Evolutionary conservation across 1,284 basidiomycete species (phyloP), one percentile per base, ranked within the genome.

Genomic region (Cutaneotrichosporon sp.): DNA sequence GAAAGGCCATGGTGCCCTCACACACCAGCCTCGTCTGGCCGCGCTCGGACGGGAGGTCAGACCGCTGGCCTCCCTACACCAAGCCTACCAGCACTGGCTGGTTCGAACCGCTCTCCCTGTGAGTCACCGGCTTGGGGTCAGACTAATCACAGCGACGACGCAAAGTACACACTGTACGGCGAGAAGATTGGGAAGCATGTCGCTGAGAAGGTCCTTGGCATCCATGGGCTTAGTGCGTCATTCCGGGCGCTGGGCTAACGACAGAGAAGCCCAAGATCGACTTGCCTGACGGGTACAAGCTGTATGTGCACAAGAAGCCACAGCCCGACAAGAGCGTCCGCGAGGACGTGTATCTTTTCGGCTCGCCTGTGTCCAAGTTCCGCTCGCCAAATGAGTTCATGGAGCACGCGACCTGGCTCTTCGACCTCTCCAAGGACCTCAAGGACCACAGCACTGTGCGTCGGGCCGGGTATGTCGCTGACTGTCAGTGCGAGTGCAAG

Each of bases 401-500:
- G 2, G 65, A 62, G 0, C 77, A 79, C 57, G 75, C 71, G 0
- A 64, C 62, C 2, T 79, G 75, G 75, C 65, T 79, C 2, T 70
- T 77, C 57, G 72, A 77, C 62, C 67, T 67, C 2, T 56, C 49
- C 18, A 67, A 60, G 60, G 56, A 68, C 3, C 18, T 79, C 7
- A 59, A 69, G 21, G 70, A 74, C 46, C 76, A 79, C 64, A 47
- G 60, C 0, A 61, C 53, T 7, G 73, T 75, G 38, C 38, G 73
- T 53, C n/a, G 2, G 18, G 5, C 1, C 0, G 5, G 3, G 13
- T 10, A 7, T 46, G 1, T 1, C 5, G 52, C 67, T 69, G 40
- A 69, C 56, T 26, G 5, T 0, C 58, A 76, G 75, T 77, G 75
- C 55, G 63, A 51, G 2, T 77, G 76, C 64, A 68, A 70, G 57